phyloP scores from a whole-genome alignment of 2,329 filamentous ascomycete species.

The Diaporthe sp. region DNA sequence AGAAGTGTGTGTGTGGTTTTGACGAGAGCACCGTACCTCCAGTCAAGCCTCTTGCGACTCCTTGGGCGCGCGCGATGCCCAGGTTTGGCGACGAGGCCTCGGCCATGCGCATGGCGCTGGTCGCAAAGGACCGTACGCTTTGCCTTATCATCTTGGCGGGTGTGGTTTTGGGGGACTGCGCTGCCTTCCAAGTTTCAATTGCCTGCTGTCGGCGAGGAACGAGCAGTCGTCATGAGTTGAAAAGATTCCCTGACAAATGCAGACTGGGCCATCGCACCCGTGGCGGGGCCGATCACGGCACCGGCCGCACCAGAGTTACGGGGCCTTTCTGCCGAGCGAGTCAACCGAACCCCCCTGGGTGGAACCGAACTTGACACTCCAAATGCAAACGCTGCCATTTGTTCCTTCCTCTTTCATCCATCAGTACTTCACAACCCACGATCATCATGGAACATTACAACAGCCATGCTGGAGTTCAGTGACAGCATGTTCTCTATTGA shows the following conservation, averaged over 20 bases:
- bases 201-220: background rate
- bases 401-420: background rate
- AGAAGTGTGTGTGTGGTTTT: background rate
- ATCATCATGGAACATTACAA: background rate
- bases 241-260: slow-evolving; percentile 27
- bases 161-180: background rate
- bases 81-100: slow-evolving; percentile 73
- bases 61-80: slow-evolving; percentile 84
- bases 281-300: slow-evolving; percentile 34
- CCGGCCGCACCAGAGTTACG: slow-evolving; percentile 17
- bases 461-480: background rate
- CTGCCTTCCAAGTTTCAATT: slow-evolving; percentile 3
- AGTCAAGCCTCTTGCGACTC: slow-evolving; percentile 81
- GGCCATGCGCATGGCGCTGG: slow-evolving; percentile 68
- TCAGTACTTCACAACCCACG: background rate
- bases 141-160: slow-evolving; percentile 75
- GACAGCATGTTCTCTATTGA: background rate
- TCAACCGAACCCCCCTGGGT: background rate
- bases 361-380: background rate
- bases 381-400: background rate
- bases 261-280: slow-evolving; percentile 6
- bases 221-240: background rate
- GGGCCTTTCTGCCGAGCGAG: background rate
- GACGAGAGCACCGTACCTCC: slow-evolving; percentile 72
- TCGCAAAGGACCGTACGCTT: slow-evolving; percentile 76